Evolutionary conservation across 257 asterid species (phyloP).

Genomic region (Ehretia macrophylla): DNA sequence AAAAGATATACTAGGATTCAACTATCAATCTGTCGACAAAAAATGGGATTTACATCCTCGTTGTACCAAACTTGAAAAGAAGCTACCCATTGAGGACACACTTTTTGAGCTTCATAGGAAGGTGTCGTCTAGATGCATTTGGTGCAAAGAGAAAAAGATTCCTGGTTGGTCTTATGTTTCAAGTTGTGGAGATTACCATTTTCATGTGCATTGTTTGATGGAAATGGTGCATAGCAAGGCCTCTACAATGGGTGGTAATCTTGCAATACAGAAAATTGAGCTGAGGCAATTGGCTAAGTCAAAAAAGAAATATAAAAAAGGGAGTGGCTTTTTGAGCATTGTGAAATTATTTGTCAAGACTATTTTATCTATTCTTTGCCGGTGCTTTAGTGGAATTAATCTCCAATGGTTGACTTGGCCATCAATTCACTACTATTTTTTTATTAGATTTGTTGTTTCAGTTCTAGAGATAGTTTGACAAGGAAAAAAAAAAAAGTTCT

Average conservation of each 20-base stretch:
- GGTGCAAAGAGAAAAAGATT: slow-evolving; percentile 16
- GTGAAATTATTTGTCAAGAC: slow-evolving; percentile 22
- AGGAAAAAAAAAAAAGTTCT: too few relatives aligned
- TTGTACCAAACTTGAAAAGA: slow-evolving; percentile 18
- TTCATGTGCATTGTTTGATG: slow-evolving; percentile 30
- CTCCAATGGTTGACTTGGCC: background rate
- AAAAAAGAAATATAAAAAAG: background rate
- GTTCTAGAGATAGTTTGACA: too few relatives aligned
- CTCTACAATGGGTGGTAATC: slow-evolving; percentile 3
- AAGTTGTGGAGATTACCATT: slow-evolving; percentile 7
- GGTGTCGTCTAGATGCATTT: slow-evolving; percentile 17
- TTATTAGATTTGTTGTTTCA: too few relatives aligned
- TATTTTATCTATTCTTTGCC: slow-evolving; percentile 18
- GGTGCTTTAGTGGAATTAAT: slow-evolving; percentile 13
- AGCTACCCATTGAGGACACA: slow-evolving; percentile 5
- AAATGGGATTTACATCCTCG: slow-evolving; percentile 24
- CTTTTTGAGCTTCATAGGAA: slow-evolving; percentile 14
- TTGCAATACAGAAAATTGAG: slow-evolving; percentile 11
- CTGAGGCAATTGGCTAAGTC: background rate
- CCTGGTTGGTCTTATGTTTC: slow-evolving; percentile 22
- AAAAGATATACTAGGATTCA: slow-evolving; percentile 23
- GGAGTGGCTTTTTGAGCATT: background rate
- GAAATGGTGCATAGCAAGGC: slow-evolving; percentile 26
- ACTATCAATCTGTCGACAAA: slow-evolving; percentile 18
- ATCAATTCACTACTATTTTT: too few relatives aligned